Base-by-base conservation (phyloP, 352 stramenopile species). In the Phytophthora rubi region DNA sequence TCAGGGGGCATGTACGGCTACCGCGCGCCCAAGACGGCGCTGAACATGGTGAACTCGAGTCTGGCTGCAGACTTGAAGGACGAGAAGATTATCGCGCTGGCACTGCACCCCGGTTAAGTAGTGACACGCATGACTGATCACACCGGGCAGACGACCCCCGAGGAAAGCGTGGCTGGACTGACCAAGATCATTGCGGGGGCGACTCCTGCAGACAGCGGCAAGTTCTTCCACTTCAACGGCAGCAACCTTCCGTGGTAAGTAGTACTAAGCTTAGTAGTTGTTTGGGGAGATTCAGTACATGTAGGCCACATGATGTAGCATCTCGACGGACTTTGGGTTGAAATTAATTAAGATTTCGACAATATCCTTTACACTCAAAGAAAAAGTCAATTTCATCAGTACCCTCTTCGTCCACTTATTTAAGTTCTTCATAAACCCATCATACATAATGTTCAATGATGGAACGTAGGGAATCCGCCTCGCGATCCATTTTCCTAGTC, bases 31-130 rank as follows among this genome's bases (percentile, higher is more conserved):
- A 92, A 92, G 68, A 62, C 79, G 30, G 87, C 82, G 30, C 66
- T 90, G 18, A 94, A 94, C 68, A 88, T 83, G 70, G 63, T 88
- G 55, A 87, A 74, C 64, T 72, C 66, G 60, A 75, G 61, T 18
- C 62, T 90, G 2, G 51, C 75, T 9, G 12, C 72, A 1, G 79
- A 90, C 35, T 69, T 86, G 6, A 76, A 79, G 56, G 47, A 49
- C 44, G 59, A 82, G n/a, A 75, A 76, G 16, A 83, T 90, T 53
- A 63, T 64, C 0, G 53, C 70, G 16, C 23, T 89, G 30, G 48
- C 76, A 9, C 51, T 84, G 16, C 76, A 89, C 39, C 80, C 82
- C 3, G 80, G 82, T 3, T 85, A 78, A 59, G 81, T 90, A 7
- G 26, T 48, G 9, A 90, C 79, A 6, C 75, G 81, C 54, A 85